These are phyloP conservation scores for Schizopora paradoxa DNA, from an alignment of 1,284 basidiomycete genomes.

Conservation along the genomic window DNA sequence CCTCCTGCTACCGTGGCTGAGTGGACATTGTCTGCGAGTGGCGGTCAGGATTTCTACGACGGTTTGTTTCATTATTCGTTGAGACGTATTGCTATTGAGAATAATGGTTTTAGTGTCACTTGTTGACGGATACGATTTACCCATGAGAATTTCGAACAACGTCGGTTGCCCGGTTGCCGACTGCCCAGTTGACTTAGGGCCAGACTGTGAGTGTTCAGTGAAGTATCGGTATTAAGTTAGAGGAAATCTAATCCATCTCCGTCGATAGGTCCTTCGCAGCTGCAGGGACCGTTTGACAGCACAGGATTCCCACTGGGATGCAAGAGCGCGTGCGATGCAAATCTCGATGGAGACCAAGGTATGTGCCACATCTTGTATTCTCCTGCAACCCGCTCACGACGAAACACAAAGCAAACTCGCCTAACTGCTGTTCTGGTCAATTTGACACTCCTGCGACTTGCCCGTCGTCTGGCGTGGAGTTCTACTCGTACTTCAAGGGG, in stretches of 20 bases:
- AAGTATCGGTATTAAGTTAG: neutral
- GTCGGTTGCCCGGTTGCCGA: conserved; percentile 43
- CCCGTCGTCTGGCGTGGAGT: conserved; percentile 43
- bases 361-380: conserved; percentile 10
- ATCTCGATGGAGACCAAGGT: conserved; percentile 42
- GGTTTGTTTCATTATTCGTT: conserved; percentile 27
- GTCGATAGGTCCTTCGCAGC: conserved; percentile 44
- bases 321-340: conserved; percentile 53
- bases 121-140: conserved; percentile 58
- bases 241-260: neutral
- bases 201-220: conserved; percentile 31
- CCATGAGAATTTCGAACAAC: conserved; percentile 48
- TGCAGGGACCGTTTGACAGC: conserved; percentile 49
- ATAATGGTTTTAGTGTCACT: conserved; percentile 35
- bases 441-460: conserved; percentile 45
- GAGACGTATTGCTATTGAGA: conserved; percentile 24
- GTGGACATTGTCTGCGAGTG: conserved; percentile 41
- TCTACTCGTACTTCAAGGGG: conserved; percentile 53
- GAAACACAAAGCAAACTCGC: conserved; percentile 26
- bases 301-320: conserved; percentile 51
- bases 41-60: conserved; percentile 42
- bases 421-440: conserved; percentile 53
- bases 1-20: conserved; percentile 60
- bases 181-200: conserved; percentile 51
- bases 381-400: neutral